Base-by-base conservation (phyloP, 2,329 filamentous ascomycete species). In the Pseudogymnoascus sp. region DNA sequence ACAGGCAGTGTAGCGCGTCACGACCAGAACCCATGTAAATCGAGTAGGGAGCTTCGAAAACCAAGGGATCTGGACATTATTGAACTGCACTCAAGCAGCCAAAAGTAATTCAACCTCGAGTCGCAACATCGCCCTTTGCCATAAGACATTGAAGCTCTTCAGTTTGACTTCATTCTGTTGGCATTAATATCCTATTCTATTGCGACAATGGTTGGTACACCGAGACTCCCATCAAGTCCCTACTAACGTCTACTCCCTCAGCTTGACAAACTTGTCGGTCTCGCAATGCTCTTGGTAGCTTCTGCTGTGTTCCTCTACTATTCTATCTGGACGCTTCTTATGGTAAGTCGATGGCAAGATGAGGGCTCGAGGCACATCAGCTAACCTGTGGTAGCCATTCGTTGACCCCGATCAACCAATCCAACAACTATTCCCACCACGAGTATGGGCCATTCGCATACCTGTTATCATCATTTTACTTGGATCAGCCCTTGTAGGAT, bases 361-460 rank as follows among this genome's bases (percentile, higher is more conserved):
- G 97, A 45, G 14, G 4, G 60, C 38, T 14, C 1, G 16, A 55
- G 49, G 5, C 28, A 55, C 16, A 69, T n/a, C 21, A 35, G 52
- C 59, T 62, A 67, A 68, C 52, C 41, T 52, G 31, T 5, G 8
- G 61, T 69, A 99, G 95, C 95, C 95, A 75, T 99, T 99, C 77
- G 95, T 99, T 77, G 95, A 99, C 77, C 85, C 89, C 63, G 91
- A 91, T 75, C 95, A 99, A 77, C 88, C 91, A 63, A 88, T 97
- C 64, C 95, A 99, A 75, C 89, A 89, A 75, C 83, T 97, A 80
- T 99, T 99, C 81, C 95, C 91, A 66, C 93, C 93, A 55, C 93
- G 95, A 75, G 93, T 96, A 75, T 99, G 95, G 95, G 95, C 95
- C 65, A 96, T 99, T 75, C 93, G 95, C 76, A 95, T 99, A 73